Base-by-base conservation (phyloP, 352 stramenopile species). In the Albugo candida region DNA sequence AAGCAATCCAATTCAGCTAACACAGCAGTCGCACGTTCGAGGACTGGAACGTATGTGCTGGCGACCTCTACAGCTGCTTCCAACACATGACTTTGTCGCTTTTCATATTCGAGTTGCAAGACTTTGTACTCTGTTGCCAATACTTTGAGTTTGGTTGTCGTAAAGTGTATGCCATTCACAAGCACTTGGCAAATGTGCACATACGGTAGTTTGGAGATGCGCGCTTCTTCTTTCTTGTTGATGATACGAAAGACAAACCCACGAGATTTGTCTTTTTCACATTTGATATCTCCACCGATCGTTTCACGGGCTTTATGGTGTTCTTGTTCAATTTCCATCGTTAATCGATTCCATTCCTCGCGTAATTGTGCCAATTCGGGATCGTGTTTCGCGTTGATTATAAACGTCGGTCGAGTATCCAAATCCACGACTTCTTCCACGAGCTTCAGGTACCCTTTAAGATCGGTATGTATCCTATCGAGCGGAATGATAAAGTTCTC, bases 161-260 rank as follows among this genome's bases (percentile, higher is more conserved):
- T 97, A 61, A 99, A 99, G 59, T 98, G 95, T 21, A 98, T 83
- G 12, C 96, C 94, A 59, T 96, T 98, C 45, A 96, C 93, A 13
- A 99, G 73, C 24, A 98, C 82, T 45, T 93, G 78, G 49, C 96
- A 88, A 34, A 97, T 91, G 52, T 93, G 81, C 16, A 96, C 78
- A 39, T 88, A 69, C 1, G 64, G 64, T 2, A 92, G 38, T 54
- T 92, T 82, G 36, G 86, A 83, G n/a, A 97, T 63, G 11, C 79
- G 63, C 49, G 92, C 88, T 47, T 93, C 70, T 47, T 95, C 80
- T 56, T 97, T 97, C 38, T 92, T 93, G 62, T 95, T 81, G 20
- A 85, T 74, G 35, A 97, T 59, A 46, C 93, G 88, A 59, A 98
- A 97, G 40, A 95, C 84, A 48, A 92, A 93, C 17, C 83, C 81